phyloP scores from a whole-genome alignment of 106 monocot species.

The Phalaenopsis equestris region DNA sequence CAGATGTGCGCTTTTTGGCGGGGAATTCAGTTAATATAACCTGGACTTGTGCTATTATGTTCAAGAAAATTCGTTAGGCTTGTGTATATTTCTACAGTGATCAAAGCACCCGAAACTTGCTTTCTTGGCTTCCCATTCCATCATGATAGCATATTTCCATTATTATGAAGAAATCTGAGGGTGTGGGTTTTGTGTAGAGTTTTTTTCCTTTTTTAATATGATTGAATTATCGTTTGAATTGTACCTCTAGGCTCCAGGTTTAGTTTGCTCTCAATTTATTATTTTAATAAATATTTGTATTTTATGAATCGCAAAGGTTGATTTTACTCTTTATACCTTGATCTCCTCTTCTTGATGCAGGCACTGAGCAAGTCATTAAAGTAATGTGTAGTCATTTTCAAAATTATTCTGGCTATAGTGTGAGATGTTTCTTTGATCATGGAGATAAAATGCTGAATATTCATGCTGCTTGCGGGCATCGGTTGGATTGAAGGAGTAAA shows the following conservation, averaged over 20 bases:
- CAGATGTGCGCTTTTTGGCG: neutral
- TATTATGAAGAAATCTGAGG: neutral
- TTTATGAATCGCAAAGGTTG: neutral
- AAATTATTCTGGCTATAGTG: neutral
- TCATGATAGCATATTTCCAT: constrained; percentile 2
- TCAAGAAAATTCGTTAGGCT: neutral
- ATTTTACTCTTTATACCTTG: neutral
- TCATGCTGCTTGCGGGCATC: no score
- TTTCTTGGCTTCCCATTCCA: neutral
- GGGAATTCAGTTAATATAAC: neutral
- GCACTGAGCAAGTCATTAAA: neutral
- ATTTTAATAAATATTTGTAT: neutral
- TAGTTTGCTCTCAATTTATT: neutral
- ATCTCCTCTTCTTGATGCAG: neutral
- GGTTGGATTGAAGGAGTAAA: no score
- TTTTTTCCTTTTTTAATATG: neutral
- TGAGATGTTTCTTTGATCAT: neutral
- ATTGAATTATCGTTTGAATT: neutral
- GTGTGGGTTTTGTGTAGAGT: neutral
- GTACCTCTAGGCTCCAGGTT: neutral
- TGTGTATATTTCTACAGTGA: neutral
- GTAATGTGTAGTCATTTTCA: neutral
- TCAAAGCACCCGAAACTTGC: no score
- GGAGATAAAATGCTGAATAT: neutral
- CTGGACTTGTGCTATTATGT: neutral